Evolutionary conservation across 495 filamentous ascomycete genomes (phyloP).

Genomic region (Collariella sp.): DNA sequence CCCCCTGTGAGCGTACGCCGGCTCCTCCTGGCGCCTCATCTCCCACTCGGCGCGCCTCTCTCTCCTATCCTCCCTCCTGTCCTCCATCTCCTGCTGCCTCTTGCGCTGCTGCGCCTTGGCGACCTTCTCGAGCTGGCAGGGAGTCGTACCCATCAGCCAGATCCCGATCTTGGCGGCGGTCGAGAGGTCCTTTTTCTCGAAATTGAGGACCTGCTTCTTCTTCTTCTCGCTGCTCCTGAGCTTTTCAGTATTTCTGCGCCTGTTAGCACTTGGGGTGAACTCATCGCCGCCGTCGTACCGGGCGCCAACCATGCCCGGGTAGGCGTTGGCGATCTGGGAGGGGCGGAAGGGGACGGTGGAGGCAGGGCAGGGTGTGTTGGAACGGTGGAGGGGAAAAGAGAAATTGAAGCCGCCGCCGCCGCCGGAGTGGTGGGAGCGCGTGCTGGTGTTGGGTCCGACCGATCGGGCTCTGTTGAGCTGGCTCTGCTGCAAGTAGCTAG

Average conservation of each 20-base stretch:
- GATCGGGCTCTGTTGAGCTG: too few relatives aligned
- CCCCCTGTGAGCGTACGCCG: neutral
- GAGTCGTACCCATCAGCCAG: slow-evolving; percentile 5
- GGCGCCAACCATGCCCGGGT: too few relatives aligned
- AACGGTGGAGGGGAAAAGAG: too few relatives aligned
- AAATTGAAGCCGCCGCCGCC: too few relatives aligned
- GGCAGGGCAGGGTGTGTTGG: too few relatives aligned
- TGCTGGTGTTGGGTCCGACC: too few relatives aligned
- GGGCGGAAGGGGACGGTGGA: too few relatives aligned
- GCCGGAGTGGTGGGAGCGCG: too few relatives aligned
- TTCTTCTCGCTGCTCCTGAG: neutral
- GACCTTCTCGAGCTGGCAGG: neutral
- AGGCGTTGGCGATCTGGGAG: too few relatives aligned
- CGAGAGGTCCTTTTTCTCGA: neutral
- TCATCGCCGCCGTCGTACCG: too few relatives aligned
- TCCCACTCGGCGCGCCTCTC: neutral
- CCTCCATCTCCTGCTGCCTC: neutral
- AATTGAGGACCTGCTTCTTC: neutral
- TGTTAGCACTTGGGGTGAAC: neutral
- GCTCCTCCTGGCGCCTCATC: neutral
- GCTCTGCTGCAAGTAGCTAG: too few relatives aligned
- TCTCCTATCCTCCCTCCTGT: neutral
- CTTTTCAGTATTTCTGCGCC: neutral
- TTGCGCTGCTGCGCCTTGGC: neutral
- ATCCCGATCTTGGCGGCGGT: neutral